A percentile compares a stretch with the other conserved stretches of the same genome.
phyloP scores from a whole-genome alignment of 805 yeast species.

The Candida insectorum region DNA sequence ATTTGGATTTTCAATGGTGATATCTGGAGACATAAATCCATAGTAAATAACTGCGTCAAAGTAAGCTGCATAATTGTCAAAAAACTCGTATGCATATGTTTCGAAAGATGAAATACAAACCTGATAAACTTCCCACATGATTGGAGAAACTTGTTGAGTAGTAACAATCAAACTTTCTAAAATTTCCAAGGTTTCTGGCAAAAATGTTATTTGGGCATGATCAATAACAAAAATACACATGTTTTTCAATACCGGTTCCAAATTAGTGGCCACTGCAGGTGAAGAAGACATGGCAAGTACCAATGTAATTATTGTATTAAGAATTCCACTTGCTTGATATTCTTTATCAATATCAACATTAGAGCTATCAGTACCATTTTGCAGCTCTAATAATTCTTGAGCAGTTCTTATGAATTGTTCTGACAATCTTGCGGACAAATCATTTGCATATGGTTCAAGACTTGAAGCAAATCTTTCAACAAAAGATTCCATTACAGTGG shows the following conservation, averaged over 20 bases:
- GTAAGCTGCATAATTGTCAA: conserved; percentile 54
- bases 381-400: conserved; percentile 44
- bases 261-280: conserved; percentile 31
- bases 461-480: conserved; percentile 41
- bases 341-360: conserved; percentile 35
- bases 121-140: conserved; percentile 51
- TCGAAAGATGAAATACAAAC: conserved; percentile 52
- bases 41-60: conserved; percentile 51
- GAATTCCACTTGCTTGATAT: conserved; percentile 41
- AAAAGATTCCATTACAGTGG: conserved; percentile 44
- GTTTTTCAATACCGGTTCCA: conserved; percentile 32
- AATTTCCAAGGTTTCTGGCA: conserved; percentile 38
- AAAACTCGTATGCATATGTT: conserved; percentile 57
- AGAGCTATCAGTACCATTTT: conserved; percentile 12
- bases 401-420: conserved; percentile 74
- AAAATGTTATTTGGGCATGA: conserved; percentile 37
- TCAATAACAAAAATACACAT: conserved; percentile 34
- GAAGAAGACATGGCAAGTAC: conserved; percentile 41
- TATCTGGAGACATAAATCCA: conserved; percentile 41
- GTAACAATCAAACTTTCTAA: conserved; percentile 56
- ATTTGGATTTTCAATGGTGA: conserved; percentile 35
- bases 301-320: conserved; percentile 40
- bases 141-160: conserved; percentile 47
- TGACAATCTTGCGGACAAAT: conserved; percentile 49
- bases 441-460: conserved; percentile 40